These are phyloP conservation scores for Tuber calosporum DNA, from an alignment of 495 filamentous ascomycete genomes.

Conservation along the genomic window DNA sequence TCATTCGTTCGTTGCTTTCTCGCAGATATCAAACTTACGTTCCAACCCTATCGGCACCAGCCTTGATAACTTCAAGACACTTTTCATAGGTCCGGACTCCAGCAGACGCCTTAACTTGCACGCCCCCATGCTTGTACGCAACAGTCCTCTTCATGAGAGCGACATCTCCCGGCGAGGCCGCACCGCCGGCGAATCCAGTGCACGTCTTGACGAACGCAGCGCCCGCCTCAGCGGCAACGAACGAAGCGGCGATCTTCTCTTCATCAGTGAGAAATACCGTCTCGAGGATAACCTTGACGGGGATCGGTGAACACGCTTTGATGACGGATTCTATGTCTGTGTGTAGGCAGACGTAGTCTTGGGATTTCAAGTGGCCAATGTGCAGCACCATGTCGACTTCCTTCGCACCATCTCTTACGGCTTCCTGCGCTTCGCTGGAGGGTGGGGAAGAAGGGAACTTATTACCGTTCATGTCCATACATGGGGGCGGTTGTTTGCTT, in stretches of 20 bases:
- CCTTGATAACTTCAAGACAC: slow-evolving; percentile 54
- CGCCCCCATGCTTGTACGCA: slow-evolving; percentile 42
- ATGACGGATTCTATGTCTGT: slow-evolving; percentile 53
- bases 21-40: slow-evolving; percentile 42
- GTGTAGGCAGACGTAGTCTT: slow-evolving; percentile 51
- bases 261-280: slow-evolving; percentile 52
- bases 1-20: not conserved
- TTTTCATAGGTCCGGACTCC: slow-evolving; percentile 53
- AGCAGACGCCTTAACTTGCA: slow-evolving; percentile 61
- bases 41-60: slow-evolving; percentile 60
- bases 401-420: slow-evolving; percentile 52
- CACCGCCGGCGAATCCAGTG: slow-evolving; percentile 59
- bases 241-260: slow-evolving; percentile 55
- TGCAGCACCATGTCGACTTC: slow-evolving; percentile 67
- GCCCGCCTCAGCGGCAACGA: slow-evolving; percentile 54
- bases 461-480: not conserved
- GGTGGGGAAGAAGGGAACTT: not conserved
- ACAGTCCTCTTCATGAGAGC: slow-evolving; percentile 51
- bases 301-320: slow-evolving; percentile 48
- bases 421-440: slow-evolving; percentile 51
- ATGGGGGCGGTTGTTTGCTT: not conserved
- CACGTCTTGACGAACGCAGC: slow-evolving; percentile 65
- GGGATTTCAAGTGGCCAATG: slow-evolving; percentile 49
- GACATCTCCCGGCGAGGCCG: slow-evolving; percentile 54
- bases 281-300: slow-evolving; percentile 61